Base-by-base conservation (phyloP, 495 filamentous ascomycete species). In the Penicillium paradoxum region DNA sequence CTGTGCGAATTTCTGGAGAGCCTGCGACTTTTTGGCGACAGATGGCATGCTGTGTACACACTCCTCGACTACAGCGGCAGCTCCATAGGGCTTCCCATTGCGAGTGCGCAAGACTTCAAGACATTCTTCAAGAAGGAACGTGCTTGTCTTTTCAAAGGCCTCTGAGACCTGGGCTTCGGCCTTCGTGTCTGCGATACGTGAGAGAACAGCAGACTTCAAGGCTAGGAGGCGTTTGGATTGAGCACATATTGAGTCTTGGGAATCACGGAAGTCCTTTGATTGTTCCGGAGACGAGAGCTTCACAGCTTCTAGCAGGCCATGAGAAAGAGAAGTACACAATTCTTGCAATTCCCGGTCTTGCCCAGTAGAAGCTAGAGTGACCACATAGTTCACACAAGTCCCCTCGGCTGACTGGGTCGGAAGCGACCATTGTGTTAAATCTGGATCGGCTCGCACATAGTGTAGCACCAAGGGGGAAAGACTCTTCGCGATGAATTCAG, bases 21-120 rank as follows among this genome's bases (percentile, higher is more conserved):
- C 57, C 14, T 62, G 49, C 0, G 69, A 77, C 2, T 44, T 38
- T 42, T 68, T 62, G 2, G 67, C 67, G 27, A 77, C 51, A 17
- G 68, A 69, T 0, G 76, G 72, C 18, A 81, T 60, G n/a, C 56
- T 66, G 37, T 68, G 65, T 37, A 78, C 56, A 46, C 72, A 73
- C 36, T 75, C 69, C 53, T 81, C 75, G 3, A 93, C 61, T 3
- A 83, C 75, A 5, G 79, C 79, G 17, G 90, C 88, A 13, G 86
- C 86, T 13, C 86, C 88, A 58, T 88, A 95, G 0, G 89, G 87
- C 60, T 93, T 93, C 39, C 89, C 90, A 55, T 91, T 88, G 42
- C 87, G 75, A 22, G 70, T 70, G 36, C 68, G 69, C 14, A 86
- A 51, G 3, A 81, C 64, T 15, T 76, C 57, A 13, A 83, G 51